Base-by-base conservation (phyloP, 208 protist genomes). In the Leishmania tarentolae region DNA sequence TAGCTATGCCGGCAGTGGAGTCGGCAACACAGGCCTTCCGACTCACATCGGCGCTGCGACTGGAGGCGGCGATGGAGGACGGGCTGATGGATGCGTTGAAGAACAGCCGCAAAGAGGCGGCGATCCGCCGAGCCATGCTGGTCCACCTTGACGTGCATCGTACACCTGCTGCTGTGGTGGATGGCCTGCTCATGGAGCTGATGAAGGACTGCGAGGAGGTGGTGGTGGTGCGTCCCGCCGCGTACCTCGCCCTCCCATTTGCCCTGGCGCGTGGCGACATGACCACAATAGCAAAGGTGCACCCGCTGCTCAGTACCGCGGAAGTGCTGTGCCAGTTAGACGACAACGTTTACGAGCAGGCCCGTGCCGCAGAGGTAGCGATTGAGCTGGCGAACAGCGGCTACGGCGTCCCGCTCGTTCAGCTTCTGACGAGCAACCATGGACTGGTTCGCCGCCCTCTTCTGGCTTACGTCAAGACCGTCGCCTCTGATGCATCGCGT, bases 181-280 rank as follows among this genome's bases (percentile, higher is more conserved):
- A 90, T 59, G 83, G 87, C 59, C 85, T 97, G 40, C 71, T 86
- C 0, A 76, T 75, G 46, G 84, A 85, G 37, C 79, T 98, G 28
- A 80, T 97, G 70, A 82, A 84, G 74, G 86, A 93, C 72, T 98
- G 95, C 86, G 88, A 84, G 42, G 91, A 95, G 82, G 87, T 95
- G 68, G 86, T 95, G 63, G 91, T 95, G 76, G 85, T 80, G 21
- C 92, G 95, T 24, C 91, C 95, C n/a, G 92, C 95, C 70, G 95
- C 95, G 24, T 98, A 95, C 79, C 86, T 98, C 28, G 86, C 87
- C 19, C 89, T 98, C 44, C 75, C 78, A 42, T 90, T 96, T 75
- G 72, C 79, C 66, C 81, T 87, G 31, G 68, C 56, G 44, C 74
- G 75, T 70, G 69, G 52, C 42, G 76, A 78, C 28, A 68, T 72